phyloP scores from a whole-genome alignment of 176 grass and related monocot genomes.

The Eleusine indica region DNA sequence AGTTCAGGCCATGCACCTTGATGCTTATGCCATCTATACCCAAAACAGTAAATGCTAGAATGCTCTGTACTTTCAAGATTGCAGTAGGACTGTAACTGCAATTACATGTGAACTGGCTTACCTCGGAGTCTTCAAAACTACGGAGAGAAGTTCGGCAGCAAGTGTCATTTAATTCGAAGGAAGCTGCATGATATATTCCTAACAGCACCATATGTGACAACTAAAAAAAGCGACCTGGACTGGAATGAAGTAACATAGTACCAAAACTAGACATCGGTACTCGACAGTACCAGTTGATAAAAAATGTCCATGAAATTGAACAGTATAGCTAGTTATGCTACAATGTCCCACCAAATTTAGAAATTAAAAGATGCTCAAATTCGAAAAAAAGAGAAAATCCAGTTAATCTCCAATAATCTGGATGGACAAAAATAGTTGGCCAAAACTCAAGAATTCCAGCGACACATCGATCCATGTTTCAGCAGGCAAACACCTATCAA shows the following conservation, averaged over 20 bases:
- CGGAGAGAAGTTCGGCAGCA: not conserved
- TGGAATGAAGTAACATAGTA: conserved; percentile 10
- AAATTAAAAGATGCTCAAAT: not conserved
- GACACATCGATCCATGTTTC: not conserved
- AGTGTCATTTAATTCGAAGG: not conserved
- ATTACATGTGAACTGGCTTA: not conserved
- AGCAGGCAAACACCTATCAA: not conserved
- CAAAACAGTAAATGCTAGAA: not conserved
- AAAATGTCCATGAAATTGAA: not conserved
- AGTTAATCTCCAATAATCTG: not conserved
- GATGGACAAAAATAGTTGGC: not conserved
- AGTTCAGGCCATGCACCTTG: not conserved
- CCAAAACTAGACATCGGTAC: conserved; percentile 2
- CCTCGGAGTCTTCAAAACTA: not conserved
- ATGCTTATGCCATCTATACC: not conserved
- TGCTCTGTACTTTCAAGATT: not conserved
- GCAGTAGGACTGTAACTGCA: not conserved
- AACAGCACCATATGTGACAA: not conserved
- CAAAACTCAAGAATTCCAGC: not conserved
- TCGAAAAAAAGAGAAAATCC: not conserved
- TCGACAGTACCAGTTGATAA: not conserved
- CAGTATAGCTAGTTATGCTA: not conserved
- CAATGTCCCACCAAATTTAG: not conserved
- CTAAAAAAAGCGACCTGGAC: not conserved
- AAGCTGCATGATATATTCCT: not conserved